phyloP scores from a whole-genome alignment of 805 yeast species.

The Metschnikowia hibisci region DNA sequence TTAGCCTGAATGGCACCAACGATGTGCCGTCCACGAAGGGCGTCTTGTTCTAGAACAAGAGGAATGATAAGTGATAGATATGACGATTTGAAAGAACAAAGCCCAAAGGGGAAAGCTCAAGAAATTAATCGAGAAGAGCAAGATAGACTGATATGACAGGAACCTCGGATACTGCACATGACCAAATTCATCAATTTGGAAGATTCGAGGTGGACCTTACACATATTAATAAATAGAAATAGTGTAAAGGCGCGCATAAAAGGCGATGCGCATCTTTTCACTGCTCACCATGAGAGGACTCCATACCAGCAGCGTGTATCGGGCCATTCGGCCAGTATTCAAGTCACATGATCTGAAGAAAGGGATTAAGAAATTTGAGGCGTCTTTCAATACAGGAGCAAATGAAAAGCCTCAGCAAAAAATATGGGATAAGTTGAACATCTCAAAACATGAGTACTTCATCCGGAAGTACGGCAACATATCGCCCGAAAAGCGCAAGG shows the following conservation, averaged over 20 bases:
- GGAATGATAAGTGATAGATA: too few species aligned
- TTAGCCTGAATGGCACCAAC: conserved; percentile 73
- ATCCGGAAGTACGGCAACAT: conserved; percentile 60
- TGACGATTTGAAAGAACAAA: too few species aligned
- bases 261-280: conserved; percentile 2
- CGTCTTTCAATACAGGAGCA: conserved; percentile 37
- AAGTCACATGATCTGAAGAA: conserved; percentile 9
- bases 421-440: conserved; percentile 65
- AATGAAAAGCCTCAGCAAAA: conserved; percentile 31
- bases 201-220: neutral
- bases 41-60: conserved; percentile 55
- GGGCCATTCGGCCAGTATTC: conserved; percentile 12
- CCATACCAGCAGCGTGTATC: conserved; percentile 9
- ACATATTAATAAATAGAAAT: too few species aligned
- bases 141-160: too few species aligned
- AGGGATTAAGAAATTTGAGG: conserved; percentile 31
- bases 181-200: neutral
- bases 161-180: too few species aligned
- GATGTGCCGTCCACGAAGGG: conserved; percentile 98
- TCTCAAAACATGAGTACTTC: conserved; percentile 61
- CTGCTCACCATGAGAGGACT: conserved; percentile 11
- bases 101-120: too few species aligned
- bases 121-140: too few species aligned
- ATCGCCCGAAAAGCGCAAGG: conserved; percentile 44
- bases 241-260: neutral